A percentile compares a stretch with the other conserved stretches of the same genome.
Conservation (phyloP, 192 early-diverging fungal genomes). For the Linnemannia hyalina region DNA sequence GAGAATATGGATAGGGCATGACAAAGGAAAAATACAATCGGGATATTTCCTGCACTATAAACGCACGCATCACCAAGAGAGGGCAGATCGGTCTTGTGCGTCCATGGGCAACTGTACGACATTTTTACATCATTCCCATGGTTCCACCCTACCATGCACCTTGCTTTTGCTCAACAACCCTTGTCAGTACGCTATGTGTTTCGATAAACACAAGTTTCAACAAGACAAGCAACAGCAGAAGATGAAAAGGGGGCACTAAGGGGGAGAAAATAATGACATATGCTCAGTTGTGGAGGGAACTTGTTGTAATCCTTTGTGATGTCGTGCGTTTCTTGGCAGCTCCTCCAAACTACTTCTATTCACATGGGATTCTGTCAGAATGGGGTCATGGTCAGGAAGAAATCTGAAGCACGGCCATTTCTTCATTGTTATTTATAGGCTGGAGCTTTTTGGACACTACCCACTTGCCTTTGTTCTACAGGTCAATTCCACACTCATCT, state of each 20-base stretch:
- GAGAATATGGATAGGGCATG: neutral
- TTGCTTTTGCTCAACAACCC: neutral
- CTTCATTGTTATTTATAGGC: neutral
- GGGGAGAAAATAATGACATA: neutral
- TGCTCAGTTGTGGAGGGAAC: neutral
- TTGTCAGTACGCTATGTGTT: neutral
- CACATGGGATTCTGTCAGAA: constrained; percentile 3
- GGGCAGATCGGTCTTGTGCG: neutral
- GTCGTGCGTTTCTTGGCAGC: neutral
- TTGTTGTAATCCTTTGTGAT: neutral
- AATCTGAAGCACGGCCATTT: neutral
- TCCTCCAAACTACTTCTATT: neutral
- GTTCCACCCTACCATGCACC: neutral
- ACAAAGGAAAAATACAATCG: neutral
- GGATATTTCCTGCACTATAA: neutral
- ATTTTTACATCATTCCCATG: neutral
- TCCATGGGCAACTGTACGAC: neutral
- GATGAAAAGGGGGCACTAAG: neutral
- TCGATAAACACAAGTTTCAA: neutral
- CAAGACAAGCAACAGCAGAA: neutral
- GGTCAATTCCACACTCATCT: too few relatives aligned
- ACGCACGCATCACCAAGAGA: neutral
- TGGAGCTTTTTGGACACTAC: neutral
- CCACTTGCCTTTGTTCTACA: too few relatives aligned
- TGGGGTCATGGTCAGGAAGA: neutral